Percentiles rank a stretch among this genome's conserved stretches.
These are phyloP conservation scores for Globisporangium camurandrum DNA, from an alignment of 352 stramenopile genomes.

Conservation along the genomic window DNA sequence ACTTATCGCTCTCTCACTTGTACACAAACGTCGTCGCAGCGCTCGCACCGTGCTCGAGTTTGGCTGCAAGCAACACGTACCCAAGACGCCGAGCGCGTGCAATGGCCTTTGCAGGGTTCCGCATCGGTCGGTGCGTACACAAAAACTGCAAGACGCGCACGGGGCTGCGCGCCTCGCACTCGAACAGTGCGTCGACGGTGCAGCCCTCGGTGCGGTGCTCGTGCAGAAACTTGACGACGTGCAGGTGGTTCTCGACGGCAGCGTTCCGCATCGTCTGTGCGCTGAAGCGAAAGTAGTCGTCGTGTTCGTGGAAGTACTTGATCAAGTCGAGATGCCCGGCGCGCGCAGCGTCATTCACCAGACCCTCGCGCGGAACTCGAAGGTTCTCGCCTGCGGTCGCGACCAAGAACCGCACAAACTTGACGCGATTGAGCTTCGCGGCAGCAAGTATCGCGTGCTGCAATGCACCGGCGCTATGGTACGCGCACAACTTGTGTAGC, in stretches of 20 bases:
- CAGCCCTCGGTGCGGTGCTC: slow-evolving; percentile 4
- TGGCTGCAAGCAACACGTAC: neutral
- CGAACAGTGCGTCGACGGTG: slow-evolving; percentile 4
- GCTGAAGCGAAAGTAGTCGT: slow-evolving; percentile 1
- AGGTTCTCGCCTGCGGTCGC: neutral
- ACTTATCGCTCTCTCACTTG: neutral
- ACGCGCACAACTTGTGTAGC: no score
- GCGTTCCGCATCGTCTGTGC: slow-evolving; percentile 1
- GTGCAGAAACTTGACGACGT: slow-evolving; percentile 6
- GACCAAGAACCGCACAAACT: neutral
- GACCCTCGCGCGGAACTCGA: neutral
- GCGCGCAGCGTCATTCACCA: slow-evolving; percentile 3
- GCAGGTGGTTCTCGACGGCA: neutral
- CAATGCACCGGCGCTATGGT: no score
- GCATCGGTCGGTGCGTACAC: neutral
- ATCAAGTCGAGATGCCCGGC: slow-evolving; percentile 1
- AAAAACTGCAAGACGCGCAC: neutral
- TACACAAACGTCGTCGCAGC: neutral
- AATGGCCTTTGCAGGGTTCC: neutral
- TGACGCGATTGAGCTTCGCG: no score
- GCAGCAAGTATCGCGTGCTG: no score
- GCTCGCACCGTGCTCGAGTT: neutral
- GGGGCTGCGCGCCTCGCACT: neutral
- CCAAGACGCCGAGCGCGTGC: neutral
- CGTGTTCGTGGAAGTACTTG: slow-evolving; percentile 5